Evolutionary conservation across 139 green algal species (phyloP).

Genomic region (Tetraselmis chui): DNA sequence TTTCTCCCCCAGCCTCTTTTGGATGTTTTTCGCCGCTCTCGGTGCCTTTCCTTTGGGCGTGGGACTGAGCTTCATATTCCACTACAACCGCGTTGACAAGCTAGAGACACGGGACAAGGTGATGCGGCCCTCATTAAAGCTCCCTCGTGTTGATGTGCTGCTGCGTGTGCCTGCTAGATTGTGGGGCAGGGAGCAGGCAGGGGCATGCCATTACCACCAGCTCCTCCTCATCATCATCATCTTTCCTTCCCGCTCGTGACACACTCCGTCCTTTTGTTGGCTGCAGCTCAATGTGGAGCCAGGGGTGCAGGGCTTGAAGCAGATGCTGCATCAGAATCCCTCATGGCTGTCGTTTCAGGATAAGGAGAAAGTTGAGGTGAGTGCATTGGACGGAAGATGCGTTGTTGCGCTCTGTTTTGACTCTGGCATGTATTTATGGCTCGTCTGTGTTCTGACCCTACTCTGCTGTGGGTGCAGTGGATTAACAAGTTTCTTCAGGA

Average conservation of each 20-base stretch:
- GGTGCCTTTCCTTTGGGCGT: background rate
- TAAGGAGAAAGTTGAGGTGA: slow-evolving; percentile 72
- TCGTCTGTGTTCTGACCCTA: background rate
- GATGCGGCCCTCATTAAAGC: too few relatives aligned
- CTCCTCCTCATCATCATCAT: too few relatives aligned
- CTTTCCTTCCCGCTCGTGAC: too few relatives aligned
- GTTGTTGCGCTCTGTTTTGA: background rate
- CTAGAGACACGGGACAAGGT: background rate
- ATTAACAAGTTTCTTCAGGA: slow-evolving; percentile 69
- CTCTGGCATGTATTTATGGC: background rate
- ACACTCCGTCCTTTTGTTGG: too few relatives aligned
- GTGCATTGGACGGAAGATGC: background rate
- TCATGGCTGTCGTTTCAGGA: slow-evolving; percentile 67
- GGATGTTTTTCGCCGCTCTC: background rate
- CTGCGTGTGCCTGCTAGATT: too few relatives aligned
- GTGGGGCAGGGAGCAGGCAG: too few relatives aligned
- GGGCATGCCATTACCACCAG: too few relatives aligned
- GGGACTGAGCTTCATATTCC: background rate
- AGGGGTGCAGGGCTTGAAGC: slow-evolving; percentile 68
- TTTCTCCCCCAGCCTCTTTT: background rate
- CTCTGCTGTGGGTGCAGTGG: slow-evolving; percentile 49
- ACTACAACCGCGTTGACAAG: background rate
- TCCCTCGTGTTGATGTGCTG: too few relatives aligned
- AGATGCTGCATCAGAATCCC: slow-evolving; percentile 60
- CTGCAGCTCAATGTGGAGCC: slow-evolving; percentile 14